These are phyloP conservation scores for Beauveria australis DNA, from an alignment of 2,329 filamentous ascomycete species.

Conservation along the genomic window DNA sequence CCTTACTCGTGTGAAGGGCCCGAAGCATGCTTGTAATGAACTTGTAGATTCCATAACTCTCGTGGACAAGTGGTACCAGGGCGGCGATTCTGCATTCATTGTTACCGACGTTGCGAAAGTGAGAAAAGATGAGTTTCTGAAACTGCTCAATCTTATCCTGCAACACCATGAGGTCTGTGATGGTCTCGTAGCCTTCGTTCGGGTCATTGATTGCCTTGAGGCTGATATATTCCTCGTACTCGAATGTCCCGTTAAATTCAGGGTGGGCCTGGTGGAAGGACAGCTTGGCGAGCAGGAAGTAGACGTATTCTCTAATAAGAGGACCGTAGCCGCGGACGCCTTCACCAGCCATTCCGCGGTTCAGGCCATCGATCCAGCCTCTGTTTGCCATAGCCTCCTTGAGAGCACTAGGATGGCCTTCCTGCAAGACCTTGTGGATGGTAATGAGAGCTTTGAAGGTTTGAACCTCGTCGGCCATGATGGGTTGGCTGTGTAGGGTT, in stretches of 20 bases:
- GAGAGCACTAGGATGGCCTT: constrained; percentile 82
- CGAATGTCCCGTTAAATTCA: constrained; percentile 97
- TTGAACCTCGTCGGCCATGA: constrained; percentile 95
- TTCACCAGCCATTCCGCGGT: constrained; percentile 72
- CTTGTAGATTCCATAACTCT: constrained; percentile 99
- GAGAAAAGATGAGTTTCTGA: constrained; percentile 96
- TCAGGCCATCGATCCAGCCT: constrained; percentile 87
- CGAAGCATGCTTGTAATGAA: constrained; percentile 99
- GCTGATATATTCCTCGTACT: constrained; percentile 98
- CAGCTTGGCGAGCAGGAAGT: constrained; percentile 88
- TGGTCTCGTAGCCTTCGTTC: constrained; percentile 95
- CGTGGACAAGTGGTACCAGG: constrained; percentile 85
- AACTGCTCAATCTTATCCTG: constrained; percentile 98
- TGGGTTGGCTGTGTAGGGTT: constrained; percentile 63
- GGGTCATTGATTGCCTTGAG: constrained; percentile 97
- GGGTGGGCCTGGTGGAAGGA: constrained; percentile 95
- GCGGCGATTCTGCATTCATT: constrained; percentile 97
- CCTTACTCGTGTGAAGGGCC: constrained; percentile 88
- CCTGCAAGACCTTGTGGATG: constrained; percentile 93
- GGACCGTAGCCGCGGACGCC: constrained; percentile 85
- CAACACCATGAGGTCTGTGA: constrained; percentile 89
- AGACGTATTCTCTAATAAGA: constrained; percentile 93
- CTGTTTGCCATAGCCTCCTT: constrained; percentile 84
- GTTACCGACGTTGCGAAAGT: constrained; percentile 84
- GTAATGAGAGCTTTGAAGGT: constrained; percentile 98